Evolutionary conservation across 1,284 basidiomycete genomes (phyloP).

Genomic region (Mycosarcoma maydis): DNA sequence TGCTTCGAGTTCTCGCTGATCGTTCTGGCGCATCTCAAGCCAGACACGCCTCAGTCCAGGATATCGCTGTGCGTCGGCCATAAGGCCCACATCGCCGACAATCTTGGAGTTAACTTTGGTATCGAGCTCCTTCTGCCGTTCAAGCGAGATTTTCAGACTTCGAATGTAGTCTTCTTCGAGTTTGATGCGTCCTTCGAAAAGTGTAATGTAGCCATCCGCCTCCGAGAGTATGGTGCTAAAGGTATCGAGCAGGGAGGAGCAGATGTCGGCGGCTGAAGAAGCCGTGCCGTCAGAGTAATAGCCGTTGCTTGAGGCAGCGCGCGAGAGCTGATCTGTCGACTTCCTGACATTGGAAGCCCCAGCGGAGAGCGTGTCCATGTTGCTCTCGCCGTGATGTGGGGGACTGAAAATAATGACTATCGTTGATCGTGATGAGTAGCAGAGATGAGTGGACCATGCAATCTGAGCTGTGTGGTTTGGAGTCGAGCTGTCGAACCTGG

Average conservation of each 20-base stretch:
- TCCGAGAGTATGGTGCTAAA: conserved; percentile 55
- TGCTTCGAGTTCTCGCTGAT: conserved; percentile 54
- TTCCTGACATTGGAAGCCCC: conserved; percentile 19
- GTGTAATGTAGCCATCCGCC: conserved; percentile 56
- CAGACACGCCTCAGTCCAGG: conserved; percentile 48
- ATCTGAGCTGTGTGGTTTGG: no score
- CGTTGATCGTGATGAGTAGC: not conserved
- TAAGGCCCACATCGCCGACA: conserved; percentile 37
- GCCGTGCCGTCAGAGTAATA: conserved; percentile 26
- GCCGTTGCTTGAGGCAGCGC: conserved; percentile 39
- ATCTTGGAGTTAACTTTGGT: conserved; percentile 54
- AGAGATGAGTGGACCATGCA: no score
- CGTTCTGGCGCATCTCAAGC: conserved; percentile 55
- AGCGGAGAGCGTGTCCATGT: conserved; percentile 23
- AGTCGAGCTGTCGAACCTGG: no score
- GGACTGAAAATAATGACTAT: no score
- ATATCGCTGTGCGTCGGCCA: conserved; percentile 35
- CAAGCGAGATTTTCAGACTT: conserved; percentile 40
- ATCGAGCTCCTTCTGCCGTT: conserved; percentile 59
- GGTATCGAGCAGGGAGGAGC: conserved; percentile 49
- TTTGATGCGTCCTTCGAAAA: conserved; percentile 57
- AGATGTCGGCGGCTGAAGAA: conserved; percentile 43
- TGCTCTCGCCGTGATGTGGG: not conserved
- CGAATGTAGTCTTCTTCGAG: conserved; percentile 63
- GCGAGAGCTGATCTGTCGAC: conserved; percentile 29